Evolutionary conservation across 208 protist species (phyloP).

Genomic region (Trypanosomatidae sp.): DNA sequence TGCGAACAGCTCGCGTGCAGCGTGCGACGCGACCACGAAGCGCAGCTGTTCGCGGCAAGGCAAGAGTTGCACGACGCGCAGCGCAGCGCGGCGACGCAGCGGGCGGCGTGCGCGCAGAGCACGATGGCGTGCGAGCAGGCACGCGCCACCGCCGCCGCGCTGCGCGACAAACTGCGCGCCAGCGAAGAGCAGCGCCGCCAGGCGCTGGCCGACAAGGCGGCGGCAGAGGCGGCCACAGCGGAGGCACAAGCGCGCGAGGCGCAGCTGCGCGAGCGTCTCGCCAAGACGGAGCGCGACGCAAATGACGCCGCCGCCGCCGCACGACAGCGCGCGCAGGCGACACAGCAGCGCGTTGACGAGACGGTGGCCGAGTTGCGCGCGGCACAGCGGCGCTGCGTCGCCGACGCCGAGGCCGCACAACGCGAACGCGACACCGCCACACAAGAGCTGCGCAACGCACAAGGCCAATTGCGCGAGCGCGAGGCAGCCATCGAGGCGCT

Average conservation of each 20-base stretch:
- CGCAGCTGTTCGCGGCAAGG: constrained; percentile 13
- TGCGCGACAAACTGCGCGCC: constrained; percentile 9
- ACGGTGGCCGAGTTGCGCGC: constrained; percentile 13
- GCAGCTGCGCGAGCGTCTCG: constrained; percentile 1
- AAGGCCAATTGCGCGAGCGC: constrained; percentile 9
- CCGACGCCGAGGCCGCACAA: constrained; percentile 13
- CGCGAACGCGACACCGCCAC: constrained; percentile 14
- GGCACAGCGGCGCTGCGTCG: constrained; percentile 10
- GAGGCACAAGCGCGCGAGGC: constrained; percentile 15
- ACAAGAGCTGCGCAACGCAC: constrained; percentile 6
- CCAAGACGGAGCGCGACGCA: constrained; percentile 7
- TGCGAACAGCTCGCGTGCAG: constrained; percentile 47
- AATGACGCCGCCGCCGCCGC: constrained; percentile 5
- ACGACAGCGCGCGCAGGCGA: constrained; percentile 8
- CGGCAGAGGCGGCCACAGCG: constrained; percentile 6
- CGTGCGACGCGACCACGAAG: constrained; percentile 30
- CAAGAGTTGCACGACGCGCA: constrained; percentile 15
- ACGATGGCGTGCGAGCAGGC: constrained; percentile 6
- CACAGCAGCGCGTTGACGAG: constrained; percentile 13
- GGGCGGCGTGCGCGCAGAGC: constrained; percentile 10
- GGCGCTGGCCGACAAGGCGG: constrained; percentile 4
- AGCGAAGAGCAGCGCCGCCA: constrained; percentile 12
- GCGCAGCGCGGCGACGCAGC: constrained; percentile 8
- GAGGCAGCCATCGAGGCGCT: constrained; percentile 8
- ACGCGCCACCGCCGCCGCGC: constrained; percentile 5